phyloP scores from a whole-genome alignment of 306 rosid species.

The Cicer yamashitae region DNA sequence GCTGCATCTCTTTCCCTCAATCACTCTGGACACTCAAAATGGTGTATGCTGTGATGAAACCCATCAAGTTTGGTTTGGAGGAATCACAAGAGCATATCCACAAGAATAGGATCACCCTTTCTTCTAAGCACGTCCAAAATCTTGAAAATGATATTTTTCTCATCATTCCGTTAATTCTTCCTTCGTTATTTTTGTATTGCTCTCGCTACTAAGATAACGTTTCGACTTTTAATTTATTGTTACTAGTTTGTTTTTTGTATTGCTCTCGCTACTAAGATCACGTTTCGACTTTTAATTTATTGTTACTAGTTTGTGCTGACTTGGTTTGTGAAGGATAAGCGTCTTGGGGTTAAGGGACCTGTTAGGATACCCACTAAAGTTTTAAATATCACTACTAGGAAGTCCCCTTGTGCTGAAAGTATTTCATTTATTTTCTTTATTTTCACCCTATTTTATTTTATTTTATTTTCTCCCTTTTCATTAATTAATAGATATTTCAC shows the following conservation, averaged over 20 bases:
- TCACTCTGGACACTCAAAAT: conserved; percentile 42
- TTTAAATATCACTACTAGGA: conserved; percentile 80
- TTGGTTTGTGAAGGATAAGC: conserved; percentile 83
- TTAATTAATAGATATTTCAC: not conserved
- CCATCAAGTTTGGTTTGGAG: conserved; percentile 77
- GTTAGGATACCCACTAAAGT: conserved; percentile 95
- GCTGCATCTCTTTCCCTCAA: conserved; percentile 5
- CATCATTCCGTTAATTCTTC: not conserved
- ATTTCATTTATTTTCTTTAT: not conserved
- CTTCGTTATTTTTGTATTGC: not conserved
- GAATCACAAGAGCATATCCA: conserved; percentile 76
- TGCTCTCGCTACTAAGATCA: not conserved
- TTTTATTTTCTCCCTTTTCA: not conserved
- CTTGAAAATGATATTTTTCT: conserved; percentile 70
- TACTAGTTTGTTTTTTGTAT: conserved; percentile 57
- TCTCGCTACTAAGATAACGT: not conserved
- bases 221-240: not conserved
- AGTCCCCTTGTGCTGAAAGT: conserved; percentile 60
- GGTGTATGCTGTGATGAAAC: conserved; percentile 79
- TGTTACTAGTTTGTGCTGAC: conserved; percentile 67
- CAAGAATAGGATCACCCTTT: conserved; percentile 90
- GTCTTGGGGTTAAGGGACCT: conserved; percentile 86
- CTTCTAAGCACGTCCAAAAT: conserved; percentile 85
- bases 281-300: no score
- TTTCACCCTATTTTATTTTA: not conserved